Evolutionary conservation across 2,329 filamentous ascomycete genomes (phyloP), one percentile per base, ranked within the genome.

Genomic region (Sclerotinia subarctica): DNA sequence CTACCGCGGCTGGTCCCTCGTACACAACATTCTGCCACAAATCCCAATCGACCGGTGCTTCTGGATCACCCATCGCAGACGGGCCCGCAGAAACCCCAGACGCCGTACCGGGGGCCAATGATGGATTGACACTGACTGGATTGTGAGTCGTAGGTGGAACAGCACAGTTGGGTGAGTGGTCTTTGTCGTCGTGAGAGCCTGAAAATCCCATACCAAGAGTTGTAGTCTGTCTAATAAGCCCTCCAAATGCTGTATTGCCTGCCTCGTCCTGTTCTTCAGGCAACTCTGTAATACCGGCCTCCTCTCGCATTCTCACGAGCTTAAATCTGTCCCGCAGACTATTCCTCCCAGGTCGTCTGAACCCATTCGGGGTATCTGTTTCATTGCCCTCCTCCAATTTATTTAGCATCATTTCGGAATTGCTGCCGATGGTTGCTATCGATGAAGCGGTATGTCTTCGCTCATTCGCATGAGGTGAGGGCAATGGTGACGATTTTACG

Each of bases 1-100:
- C 91, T 62, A 98, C 91, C 13, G 93, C 94, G 38, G 92, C 88
- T 21, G 94, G 93, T 0, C 95, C 95, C 80, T 97, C 92, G 73
- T 97, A 96, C 46, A 99, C 95, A 5, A 99, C 90, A 32, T 91
- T 88, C 77, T 99, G 94, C 95, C 95, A 99, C 51, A 99, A 81
- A 78, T 99, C 95, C 95, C 95, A 99, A 77, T 99, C 93, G n/a
- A 99, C 95, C 32, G 92, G 89, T 21, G 84, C 82, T 35, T 81
- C 80, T 44, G 83, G 81, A 75, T 94, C 91, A 19, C 81, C 80
- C 70, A 89, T 84, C 29, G 88, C 87, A 3, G 92, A 89, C 11
- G 90, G 91, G 1, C 91, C 91, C 29, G 89, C 88, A 32, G 89
- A 89, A 53, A 94, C 87, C 7, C 94, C 94, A 15, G 92, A 89